These are phyloP conservation scores for Xylaria nigripes DNA, from an alignment of 495 filamentous ascomycete genomes.

Conservation along the genomic window DNA sequence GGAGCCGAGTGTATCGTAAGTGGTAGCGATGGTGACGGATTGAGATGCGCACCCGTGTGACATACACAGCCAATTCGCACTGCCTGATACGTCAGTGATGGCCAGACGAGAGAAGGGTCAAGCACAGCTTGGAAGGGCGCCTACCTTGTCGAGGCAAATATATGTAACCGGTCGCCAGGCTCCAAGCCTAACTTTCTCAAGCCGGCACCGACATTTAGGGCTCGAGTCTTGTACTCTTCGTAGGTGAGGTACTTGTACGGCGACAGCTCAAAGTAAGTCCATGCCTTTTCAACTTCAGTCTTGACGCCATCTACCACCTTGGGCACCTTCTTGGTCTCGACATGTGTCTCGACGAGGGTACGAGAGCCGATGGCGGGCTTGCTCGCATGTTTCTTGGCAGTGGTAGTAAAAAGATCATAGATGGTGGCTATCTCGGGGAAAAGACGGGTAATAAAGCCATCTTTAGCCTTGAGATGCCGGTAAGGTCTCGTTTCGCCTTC, in stretches of 20 bases:
- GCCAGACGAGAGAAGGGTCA: not conserved
- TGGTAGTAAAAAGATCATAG: slow-evolving; percentile 50
- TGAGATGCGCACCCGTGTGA: slow-evolving; percentile 47
- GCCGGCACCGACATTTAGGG: slow-evolving; percentile 48
- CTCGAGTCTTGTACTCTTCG: slow-evolving; percentile 49
- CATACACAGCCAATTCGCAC: slow-evolving; percentile 42
- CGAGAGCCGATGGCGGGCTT: slow-evolving; percentile 52
- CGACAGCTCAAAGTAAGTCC: slow-evolving; percentile 59
- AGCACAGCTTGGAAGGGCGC: not conserved
- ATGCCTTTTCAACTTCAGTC: slow-evolving; percentile 55
- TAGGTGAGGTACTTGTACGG: slow-evolving; percentile 53
- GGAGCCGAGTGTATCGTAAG: slow-evolving; percentile 58
- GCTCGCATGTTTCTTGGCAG: slow-evolving; percentile 44
- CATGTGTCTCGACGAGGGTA: slow-evolving; percentile 49
- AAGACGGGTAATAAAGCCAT: slow-evolving; percentile 44
- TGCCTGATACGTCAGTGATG: slow-evolving; percentile 18
- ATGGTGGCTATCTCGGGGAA: slow-evolving; percentile 47
- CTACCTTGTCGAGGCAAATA: slow-evolving; percentile 54
- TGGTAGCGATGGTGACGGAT: slow-evolving; percentile 57
- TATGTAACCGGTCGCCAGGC: slow-evolving; percentile 43
- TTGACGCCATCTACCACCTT: slow-evolving; percentile 58
- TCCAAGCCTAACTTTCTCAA: slow-evolving; percentile 48
- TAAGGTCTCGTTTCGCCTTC: slow-evolving; percentile 57
- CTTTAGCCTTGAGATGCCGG: slow-evolving; percentile 45
- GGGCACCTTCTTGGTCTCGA: slow-evolving; percentile 57